Conservation (phyloP, 345 rosid genomes). For the Cardamine occulta region DNA sequence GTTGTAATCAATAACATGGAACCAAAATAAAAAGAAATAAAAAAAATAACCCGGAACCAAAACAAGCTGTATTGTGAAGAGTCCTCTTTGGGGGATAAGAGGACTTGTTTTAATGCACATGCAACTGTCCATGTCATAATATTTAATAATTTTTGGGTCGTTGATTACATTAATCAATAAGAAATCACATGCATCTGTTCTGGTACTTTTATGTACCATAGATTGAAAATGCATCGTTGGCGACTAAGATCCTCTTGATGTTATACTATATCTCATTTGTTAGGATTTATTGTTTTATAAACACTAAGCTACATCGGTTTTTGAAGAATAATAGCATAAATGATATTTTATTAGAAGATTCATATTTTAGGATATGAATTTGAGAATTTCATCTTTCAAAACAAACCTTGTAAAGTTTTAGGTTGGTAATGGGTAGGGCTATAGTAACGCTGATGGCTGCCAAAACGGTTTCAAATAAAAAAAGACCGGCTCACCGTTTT, state of each 20-base stretch:
- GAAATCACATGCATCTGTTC: neutral
- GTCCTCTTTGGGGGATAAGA: no score
- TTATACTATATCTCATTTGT: neutral
- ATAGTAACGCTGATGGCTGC: no score
- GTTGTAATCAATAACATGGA: no score
- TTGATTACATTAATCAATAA: neutral
- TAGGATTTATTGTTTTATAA: neutral
- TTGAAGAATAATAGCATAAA: neutral
- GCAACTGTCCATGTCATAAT: constrained; percentile 7
- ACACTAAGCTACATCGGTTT: neutral
- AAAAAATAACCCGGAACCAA: no score
- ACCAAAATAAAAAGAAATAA: no score
- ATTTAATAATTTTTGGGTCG: neutral
- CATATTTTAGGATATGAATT: neutral
- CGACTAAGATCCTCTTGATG: neutral
- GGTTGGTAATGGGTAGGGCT: no score
- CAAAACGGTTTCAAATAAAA: no score
- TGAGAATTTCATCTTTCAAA: neutral
- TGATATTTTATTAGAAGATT: no score
- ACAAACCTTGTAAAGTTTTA: neutral
- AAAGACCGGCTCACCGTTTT: no score
- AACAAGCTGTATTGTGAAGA: neutral
- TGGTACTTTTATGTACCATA: constrained; percentile 3
- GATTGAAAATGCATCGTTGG: constrained; percentile 19
- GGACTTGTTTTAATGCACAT: constrained; percentile 12